Conservation (phyloP, 208 protist species). For the Endotrypanum monterogeii region DNA sequence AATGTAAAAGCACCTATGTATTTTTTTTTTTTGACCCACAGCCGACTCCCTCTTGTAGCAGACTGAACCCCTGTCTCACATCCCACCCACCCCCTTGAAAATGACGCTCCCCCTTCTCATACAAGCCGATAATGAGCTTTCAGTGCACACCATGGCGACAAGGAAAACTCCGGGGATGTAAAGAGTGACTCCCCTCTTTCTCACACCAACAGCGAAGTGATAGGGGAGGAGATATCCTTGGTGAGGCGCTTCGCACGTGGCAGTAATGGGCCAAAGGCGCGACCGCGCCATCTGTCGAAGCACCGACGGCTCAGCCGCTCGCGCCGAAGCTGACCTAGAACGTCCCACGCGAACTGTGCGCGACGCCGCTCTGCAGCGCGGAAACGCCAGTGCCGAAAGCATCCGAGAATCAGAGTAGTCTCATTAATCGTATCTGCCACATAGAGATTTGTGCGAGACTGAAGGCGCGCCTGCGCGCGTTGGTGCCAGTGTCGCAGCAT, state of each 20-base stretch:
- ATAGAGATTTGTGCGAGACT: conserved; percentile 27
- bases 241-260: not conserved
- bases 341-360: conserved; percentile 33
- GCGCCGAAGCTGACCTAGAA: conserved; percentile 53
- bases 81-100: not conserved
- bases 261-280: conserved; percentile 28
- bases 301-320: conserved; percentile 44
- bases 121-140: not conserved
- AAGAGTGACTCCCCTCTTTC: not conserved
- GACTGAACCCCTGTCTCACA: not conserved
- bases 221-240: not conserved
- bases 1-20: not conserved
- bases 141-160: not conserved
- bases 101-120: not conserved
- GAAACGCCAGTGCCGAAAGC: conserved; percentile 60
- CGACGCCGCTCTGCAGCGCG: conserved; percentile 35
- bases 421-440: conserved; percentile 76
- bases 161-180: not conserved
- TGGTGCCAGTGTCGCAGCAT: conserved; percentile 26
- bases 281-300: conserved; percentile 47
- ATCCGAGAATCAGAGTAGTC: conserved; percentile 58
- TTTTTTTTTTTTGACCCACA: too few species aligned
- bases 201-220: conserved; percentile 2
- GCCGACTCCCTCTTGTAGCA: not conserved
- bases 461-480: conserved; percentile 8